Evolutionary conservation across 2,329 filamentous ascomycete species (phyloP).

Genomic region (Blastomyces emzantsi): DNA sequence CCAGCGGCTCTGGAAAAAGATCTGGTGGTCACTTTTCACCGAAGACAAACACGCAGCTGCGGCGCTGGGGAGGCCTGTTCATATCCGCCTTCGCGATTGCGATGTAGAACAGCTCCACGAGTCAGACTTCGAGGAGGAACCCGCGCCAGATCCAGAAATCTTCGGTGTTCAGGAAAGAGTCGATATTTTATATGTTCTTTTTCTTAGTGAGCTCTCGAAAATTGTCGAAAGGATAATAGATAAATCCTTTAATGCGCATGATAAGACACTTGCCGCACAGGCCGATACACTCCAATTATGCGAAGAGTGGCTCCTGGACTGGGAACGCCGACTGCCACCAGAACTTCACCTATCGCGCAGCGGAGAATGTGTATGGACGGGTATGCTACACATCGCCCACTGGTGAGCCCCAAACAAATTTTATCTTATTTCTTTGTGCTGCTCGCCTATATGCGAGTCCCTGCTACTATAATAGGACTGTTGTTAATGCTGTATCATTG

Average conservation of each 20-base stretch:
- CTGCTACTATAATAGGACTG: not conserved
- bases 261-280: conserved; percentile 2
- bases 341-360: conserved; percentile 3
- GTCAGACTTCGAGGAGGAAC: conserved; percentile 6
- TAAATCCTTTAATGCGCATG: conserved; percentile 7
- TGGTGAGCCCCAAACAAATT: not conserved
- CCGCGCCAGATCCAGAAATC: not conserved
- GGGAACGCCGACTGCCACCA: conserved; percentile 2
- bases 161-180: conserved; percentile 8
- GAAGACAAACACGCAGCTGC: conserved; percentile 9
- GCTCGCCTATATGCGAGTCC: no score
- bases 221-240: conserved; percentile 8
- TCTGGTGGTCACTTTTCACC: conserved; percentile 8
- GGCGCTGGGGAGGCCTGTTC: conserved; percentile 6
- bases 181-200: conserved; percentile 6
- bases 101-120: conserved; percentile 7
- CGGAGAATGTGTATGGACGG: conserved; percentile 8
- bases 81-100: conserved; percentile 7
- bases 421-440: not conserved
- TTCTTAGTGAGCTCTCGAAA: conserved; percentile 3
- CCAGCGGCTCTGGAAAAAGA: conserved; percentile 8
- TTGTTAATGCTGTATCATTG: not conserved
- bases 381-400: conserved; percentile 8
- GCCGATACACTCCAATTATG: conserved; percentile 4
- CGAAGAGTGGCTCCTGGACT: conserved; percentile 3